Base-by-base conservation (phyloP, 140 eudicot species). In the Bidens hawaiensis region DNA sequence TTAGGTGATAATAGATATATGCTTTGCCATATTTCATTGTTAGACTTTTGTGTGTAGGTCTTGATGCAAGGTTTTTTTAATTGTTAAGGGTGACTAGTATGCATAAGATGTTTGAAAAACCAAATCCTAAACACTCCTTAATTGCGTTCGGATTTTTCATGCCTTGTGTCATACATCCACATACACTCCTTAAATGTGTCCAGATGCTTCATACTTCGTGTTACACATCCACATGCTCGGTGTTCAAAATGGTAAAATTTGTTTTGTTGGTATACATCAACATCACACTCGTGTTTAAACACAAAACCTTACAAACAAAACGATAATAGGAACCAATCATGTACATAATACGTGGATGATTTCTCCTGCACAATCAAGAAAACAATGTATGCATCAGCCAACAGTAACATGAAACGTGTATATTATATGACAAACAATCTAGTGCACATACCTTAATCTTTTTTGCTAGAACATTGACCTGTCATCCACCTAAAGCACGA, bases 401-500 rank as follows among this genome's bases (percentile, higher is more conserved):
- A 40, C 16, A 24, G 17, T 11, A 6, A 24, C 34, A 31, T 3
- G n/a, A 54, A 31, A 54, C n/a, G n/a, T n/a, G 31, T 70, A n/a
- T n/a, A n/a, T n/a, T n/a, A 60, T 23, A 6, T 36, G 56, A 69
- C 5, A 7, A 31, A 47, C 21, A 46, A 36, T 23, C 16, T 15
- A n/a, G 16, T 11, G 53, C 42, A 19, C 61, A 5, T 59, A 67
- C 74, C 52, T 74, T 60, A 74, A 40, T 74, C 79, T 1, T 7
- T 48, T 67, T 74, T 74, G 68, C 64, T 74, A 48, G 69, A 60
- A 60, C 61, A 66, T 19, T 27, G 31, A 6, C 74, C 74, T n/a
- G 28, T 41, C 16, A 49, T 19, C 63, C 69, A 59, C 10, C 26
- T 27, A 59, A 51, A 74, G 24, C 68, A 67, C 0, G 59, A 21